These are phyloP conservation scores for Poa annua DNA, from an alignment of 176 grass and related monocot species.

Conservation along the genomic window DNA sequence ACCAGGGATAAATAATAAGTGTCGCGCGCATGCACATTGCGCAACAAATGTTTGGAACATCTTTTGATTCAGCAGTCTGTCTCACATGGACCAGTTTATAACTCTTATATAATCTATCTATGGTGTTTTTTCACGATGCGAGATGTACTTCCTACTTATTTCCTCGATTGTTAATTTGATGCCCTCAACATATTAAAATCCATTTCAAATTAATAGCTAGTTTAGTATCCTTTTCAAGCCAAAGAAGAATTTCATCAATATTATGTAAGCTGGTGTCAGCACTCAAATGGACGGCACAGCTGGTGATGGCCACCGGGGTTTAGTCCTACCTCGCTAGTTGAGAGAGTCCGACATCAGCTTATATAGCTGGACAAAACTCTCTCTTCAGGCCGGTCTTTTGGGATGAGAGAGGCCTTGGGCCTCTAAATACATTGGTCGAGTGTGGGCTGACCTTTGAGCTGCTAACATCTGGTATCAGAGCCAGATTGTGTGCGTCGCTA, in stretches of 20 bases:
- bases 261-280: too few species aligned
- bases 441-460: too few species aligned
- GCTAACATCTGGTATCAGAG: too few species aligned
- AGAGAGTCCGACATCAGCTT: too few species aligned
- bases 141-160: neutral
- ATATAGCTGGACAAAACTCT: too few species aligned
- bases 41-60: conserved; percentile 20
- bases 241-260: neutral
- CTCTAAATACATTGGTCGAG: too few species aligned
- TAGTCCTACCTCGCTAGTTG: too few species aligned
- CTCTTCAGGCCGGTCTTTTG: too few species aligned
- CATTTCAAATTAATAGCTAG: neutral
- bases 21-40: neutral
- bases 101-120: neutral
- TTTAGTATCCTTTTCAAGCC: neutral
- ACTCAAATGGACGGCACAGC: too few species aligned
- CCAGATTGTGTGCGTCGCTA: too few species aligned
- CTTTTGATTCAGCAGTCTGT: neutral
- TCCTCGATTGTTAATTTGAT: neutral
- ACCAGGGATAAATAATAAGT: conserved; percentile 29
- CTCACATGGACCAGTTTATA: neutral
- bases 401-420: too few species aligned
- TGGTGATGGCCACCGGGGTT: too few species aligned
- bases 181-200: neutral
- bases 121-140: neutral